Conservation (phyloP, 73 alveolate genomes). For the Paramecium sexaurelia region DNA sequence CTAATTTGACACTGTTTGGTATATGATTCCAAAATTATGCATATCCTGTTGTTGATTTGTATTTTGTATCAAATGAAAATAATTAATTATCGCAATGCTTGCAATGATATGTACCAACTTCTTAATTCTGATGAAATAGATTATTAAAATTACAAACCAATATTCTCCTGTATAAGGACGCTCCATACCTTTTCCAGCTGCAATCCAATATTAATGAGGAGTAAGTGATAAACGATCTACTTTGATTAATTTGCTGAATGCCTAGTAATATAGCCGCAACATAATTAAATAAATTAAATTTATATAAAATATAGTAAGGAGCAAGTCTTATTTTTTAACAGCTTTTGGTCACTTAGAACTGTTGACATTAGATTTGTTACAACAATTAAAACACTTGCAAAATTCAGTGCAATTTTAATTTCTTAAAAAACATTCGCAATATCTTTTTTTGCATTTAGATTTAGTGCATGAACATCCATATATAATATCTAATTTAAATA, state of each 20-base stretch:
- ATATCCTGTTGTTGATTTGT: slow-evolving; percentile 43
- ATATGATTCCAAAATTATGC: slow-evolving; percentile 51
- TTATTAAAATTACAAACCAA: slow-evolving; percentile 40
- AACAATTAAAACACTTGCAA: background rate
- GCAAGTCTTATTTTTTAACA: background rate
- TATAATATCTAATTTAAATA: background rate
- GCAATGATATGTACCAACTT: slow-evolving; percentile 54
- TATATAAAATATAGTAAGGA: background rate
- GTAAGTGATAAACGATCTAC: slow-evolving; percentile 14
- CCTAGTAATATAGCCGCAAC: background rate
- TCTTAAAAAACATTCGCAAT: slow-evolving; percentile 13
- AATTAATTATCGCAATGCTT: slow-evolving; percentile 18
- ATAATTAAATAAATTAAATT: background rate
- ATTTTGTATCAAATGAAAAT: slow-evolving; percentile 14
- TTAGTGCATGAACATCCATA: slow-evolving; percentile 26
- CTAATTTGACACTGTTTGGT: background rate
- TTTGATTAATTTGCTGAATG: background rate
- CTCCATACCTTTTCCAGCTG: slow-evolving; percentile 51
- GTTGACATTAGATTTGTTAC: background rate
- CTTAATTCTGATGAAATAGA: slow-evolving; percentile 1
- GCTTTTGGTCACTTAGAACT: background rate
- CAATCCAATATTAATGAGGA: slow-evolving; percentile 59
- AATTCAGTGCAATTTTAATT: background rate
- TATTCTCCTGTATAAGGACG: slow-evolving; percentile 52
- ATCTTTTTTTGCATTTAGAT: background rate